phyloP scores from a whole-genome alignment of 768 basidiomycete species.

The Phanerochaete sordida region DNA sequence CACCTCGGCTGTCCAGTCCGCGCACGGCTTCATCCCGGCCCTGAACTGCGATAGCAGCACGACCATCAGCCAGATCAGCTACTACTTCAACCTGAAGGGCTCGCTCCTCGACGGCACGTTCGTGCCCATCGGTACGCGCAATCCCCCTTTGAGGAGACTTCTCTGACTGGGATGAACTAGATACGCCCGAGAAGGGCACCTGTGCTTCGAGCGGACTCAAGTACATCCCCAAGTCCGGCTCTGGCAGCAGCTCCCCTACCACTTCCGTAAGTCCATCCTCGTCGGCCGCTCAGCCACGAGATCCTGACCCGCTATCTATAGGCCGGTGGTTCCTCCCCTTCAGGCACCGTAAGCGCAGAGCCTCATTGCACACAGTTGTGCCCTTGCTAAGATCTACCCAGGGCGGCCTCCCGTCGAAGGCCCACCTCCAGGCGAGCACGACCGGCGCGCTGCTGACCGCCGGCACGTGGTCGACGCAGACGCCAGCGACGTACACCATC shows the following conservation, averaged over 20 bases:
- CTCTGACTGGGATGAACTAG: constrained; percentile 28
- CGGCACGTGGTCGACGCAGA: constrained; percentile 63
- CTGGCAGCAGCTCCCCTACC: constrained; percentile 6
- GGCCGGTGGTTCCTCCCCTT: not conserved
- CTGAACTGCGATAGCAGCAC: constrained; percentile 38
- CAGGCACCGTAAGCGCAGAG: not conserved
- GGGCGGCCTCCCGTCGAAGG: constrained; percentile 39
- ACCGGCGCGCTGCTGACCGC: constrained; percentile 50
- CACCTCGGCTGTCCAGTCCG: constrained; percentile 49
- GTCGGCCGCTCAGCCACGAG: not conserved
- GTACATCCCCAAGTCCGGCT: constrained; percentile 54
- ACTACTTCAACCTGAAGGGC: constrained; percentile 64
- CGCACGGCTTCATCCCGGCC: constrained; percentile 49
- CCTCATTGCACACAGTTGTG: not conserved
- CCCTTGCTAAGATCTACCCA: not conserved
- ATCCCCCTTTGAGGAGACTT: not conserved
- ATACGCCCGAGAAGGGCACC: constrained; percentile 43
- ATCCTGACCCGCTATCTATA: constrained; percentile 15
- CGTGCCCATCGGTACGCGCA: constrained; percentile 48
- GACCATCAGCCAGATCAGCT: constrained; percentile 44
- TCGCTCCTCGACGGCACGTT: constrained; percentile 67
- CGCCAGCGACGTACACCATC: constrained; percentile 51
- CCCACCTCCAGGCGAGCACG: constrained; percentile 39
- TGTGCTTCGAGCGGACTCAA: constrained; percentile 57
- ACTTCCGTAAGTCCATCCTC: not conserved